Percentiles rank a stretch among this genome's conserved stretches.
phyloP scores from a whole-genome alignment of 2,329 filamentous ascomycete genomes.

The Botryotinia globosa region DNA sequence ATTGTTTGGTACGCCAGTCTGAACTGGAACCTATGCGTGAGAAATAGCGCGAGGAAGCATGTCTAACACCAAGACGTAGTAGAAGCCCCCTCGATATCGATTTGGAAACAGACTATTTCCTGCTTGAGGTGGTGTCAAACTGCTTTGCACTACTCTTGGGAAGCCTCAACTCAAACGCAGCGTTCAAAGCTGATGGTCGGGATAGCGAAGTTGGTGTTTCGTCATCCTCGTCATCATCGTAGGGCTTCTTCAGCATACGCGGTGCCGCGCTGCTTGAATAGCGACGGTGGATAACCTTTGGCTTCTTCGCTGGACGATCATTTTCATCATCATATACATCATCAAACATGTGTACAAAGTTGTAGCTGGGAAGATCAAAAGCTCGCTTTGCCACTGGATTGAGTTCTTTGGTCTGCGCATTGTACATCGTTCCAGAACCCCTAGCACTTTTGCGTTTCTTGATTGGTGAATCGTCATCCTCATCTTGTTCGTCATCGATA shows the following conservation, averaged over 20 bases:
- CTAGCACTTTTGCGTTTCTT: neutral
- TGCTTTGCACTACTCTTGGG: neutral
- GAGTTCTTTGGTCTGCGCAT: neutral
- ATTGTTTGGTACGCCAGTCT: fast-evolving
- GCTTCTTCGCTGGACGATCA: neutral
- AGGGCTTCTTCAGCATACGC: neutral
- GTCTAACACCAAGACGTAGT: neutral
- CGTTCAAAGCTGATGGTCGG: neutral
- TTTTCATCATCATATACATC: neutral
- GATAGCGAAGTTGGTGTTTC: no score
- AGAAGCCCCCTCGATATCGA: fast-evolving
- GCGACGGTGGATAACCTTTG: neutral
- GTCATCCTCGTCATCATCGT: neutral
- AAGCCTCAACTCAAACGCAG: neutral
- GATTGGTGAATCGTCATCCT: neutral
- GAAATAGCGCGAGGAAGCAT: neutral
- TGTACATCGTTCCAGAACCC: neutral
- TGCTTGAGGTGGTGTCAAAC: neutral
- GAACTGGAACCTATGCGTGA: neutral
- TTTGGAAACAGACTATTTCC: neutral
- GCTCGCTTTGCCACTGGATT: neutral
- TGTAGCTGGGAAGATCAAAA: neutral
- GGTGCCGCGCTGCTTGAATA: neutral
- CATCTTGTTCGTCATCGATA: neutral
- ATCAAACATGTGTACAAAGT: neutral